Evolutionary conservation across 371 early-diverging fungal species (phyloP).

Genomic region (Capniomyces stellatus): DNA sequence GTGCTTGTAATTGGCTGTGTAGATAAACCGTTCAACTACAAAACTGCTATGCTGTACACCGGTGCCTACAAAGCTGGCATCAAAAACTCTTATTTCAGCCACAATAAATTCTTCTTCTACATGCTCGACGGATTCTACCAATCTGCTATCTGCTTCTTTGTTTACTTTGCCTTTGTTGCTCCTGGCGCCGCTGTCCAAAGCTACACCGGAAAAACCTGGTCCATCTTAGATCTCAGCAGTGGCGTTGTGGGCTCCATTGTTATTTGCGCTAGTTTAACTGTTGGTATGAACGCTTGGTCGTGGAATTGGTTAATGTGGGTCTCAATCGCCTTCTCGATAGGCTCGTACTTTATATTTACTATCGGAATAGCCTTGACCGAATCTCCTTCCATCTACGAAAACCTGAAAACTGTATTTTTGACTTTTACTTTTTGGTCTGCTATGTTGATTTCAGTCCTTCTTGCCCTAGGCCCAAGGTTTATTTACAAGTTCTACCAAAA

Average conservation of each 20-base stretch:
- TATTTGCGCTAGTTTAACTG: constrained; percentile 61
- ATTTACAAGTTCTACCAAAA: constrained; percentile 35
- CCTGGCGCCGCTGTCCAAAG: constrained; percentile 1
- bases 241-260: constrained; percentile 54
- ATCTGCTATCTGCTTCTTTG: constrained; percentile 71
- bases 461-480: constrained; percentile 47
- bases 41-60: constrained; percentile 36
- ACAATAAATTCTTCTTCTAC: constrained; percentile 63
- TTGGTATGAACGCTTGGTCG: constrained; percentile 49
- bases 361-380: constrained; percentile 15
- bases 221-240: constrained; percentile 44
- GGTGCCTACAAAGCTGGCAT: constrained; percentile 68
- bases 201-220: constrained; percentile 30
- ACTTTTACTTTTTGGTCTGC: constrained; percentile 57
- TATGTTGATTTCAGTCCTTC: constrained; percentile 31
- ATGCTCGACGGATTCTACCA: constrained; percentile 75
- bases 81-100: constrained; percentile 58
- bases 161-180: constrained; percentile 36
- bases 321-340: constrained; percentile 31
- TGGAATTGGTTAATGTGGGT: constrained; percentile 46
- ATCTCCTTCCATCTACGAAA: constrained; percentile 34
- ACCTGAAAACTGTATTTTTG: constrained; percentile 35
- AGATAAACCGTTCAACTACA: constrained; percentile 19
- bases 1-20: constrained; percentile 36
- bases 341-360: constrained; percentile 32